A percentile compares a stretch with the other conserved stretches of the same genome.
Evolutionary conservation across 805 yeast species (phyloP).

Genomic region (Ogataea siamensis): DNA sequence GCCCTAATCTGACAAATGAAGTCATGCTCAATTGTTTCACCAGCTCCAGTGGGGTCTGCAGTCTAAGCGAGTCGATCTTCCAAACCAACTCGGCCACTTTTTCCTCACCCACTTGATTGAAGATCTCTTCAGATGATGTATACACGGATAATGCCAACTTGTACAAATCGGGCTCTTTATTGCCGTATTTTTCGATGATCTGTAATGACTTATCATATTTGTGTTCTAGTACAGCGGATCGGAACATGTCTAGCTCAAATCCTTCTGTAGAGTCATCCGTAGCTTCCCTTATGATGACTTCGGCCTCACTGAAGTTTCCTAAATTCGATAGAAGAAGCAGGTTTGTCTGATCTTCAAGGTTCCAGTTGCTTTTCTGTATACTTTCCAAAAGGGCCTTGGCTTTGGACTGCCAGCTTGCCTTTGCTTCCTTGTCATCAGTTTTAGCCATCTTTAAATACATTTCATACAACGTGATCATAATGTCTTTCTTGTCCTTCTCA

Average conservation of each 20-base stretch:
- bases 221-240: constrained; percentile 57
- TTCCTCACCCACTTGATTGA: constrained; percentile 51
- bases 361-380: constrained; percentile 33
- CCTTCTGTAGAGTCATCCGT: constrained; percentile 32
- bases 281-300: constrained; percentile 37
- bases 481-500: constrained; percentile 64
- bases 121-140: constrained; percentile 52
- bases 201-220: constrained; percentile 57
- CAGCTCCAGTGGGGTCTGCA: constrained; percentile 74
- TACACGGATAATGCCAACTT: constrained; percentile 62
- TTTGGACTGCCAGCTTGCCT: constrained; percentile 58
- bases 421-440: constrained; percentile 29
- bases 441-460: constrained; percentile 66
- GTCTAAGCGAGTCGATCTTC: constrained; percentile 47
- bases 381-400: constrained; percentile 53
- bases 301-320: constrained; percentile 52
- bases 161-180: constrained; percentile 60
- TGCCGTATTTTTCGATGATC: constrained; percentile 59
- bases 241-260: constrained; percentile 59
- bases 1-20: constrained; percentile 58
- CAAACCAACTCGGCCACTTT: constrained; percentile 49
- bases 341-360: constrained; percentile 52
- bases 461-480: constrained; percentile 78
- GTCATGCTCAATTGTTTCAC: constrained; percentile 64
- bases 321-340: constrained; percentile 57